Conservation (phyloP, 2,329 filamentous ascomycete genomes). For the Zarea fungicola region DNA sequence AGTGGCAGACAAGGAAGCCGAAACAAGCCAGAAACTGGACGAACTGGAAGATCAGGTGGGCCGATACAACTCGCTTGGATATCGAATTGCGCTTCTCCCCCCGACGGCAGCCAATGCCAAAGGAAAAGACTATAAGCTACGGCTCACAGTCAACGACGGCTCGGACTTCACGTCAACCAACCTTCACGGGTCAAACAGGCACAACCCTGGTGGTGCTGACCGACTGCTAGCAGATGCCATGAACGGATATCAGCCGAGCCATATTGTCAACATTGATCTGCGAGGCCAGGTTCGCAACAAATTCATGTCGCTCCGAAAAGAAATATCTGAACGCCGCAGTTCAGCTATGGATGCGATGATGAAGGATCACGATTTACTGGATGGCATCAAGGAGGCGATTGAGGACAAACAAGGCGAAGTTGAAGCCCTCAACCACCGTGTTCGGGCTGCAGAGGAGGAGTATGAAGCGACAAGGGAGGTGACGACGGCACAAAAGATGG, state of each 20-base stretch:
- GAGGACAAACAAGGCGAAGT: slow-evolving; percentile 93
- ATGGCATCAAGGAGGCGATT: slow-evolving; percentile 93
- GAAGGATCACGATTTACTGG: slow-evolving; percentile 88
- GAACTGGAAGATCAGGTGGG: slow-evolving; percentile 89
- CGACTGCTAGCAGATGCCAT: slow-evolving; percentile 75
- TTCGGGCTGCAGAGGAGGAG: slow-evolving; percentile 84
- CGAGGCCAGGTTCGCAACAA: slow-evolving; percentile 75
- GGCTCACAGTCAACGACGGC: slow-evolving; percentile 71
- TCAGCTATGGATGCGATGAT: slow-evolving; percentile 83
- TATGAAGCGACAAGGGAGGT: slow-evolving; percentile 89
- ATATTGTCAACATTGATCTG: slow-evolving; percentile 84
- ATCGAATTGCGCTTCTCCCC: slow-evolving; percentile 89
- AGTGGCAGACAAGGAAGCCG: slow-evolving; percentile 80
- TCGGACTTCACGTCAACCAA: slow-evolving; percentile 69
- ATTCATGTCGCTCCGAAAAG: slow-evolving; percentile 74
- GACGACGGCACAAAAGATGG: slow-evolving; percentile 80
- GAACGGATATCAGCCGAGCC: slow-evolving; percentile 83
- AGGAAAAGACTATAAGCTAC: slow-evolving; percentile 77
- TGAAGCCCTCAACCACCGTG: slow-evolving; percentile 82
- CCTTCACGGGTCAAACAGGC: slow-evolving; percentile 36
- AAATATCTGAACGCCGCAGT: slow-evolving; percentile 84
- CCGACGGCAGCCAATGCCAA: slow-evolving; percentile 79
- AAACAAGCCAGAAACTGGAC: slow-evolving; percentile 79
- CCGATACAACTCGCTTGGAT: slow-evolving; percentile 88
- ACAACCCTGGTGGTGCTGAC: slow-evolving; percentile 49